phyloP scores from a whole-genome alignment of 805 yeast genomes.

The Candida palmyrensis region DNA sequence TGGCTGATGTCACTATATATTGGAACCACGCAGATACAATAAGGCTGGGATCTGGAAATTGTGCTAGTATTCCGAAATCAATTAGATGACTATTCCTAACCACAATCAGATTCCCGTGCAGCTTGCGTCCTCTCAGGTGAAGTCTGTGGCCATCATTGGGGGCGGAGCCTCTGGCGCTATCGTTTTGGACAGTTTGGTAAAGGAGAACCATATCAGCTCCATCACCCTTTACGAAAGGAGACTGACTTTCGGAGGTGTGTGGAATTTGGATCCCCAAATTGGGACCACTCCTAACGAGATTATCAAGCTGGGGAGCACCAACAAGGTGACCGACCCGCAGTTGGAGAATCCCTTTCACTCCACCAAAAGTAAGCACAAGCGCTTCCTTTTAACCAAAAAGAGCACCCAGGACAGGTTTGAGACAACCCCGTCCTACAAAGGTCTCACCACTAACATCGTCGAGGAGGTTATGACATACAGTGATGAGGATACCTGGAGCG shows the following conservation, averaged over 20 bases:
- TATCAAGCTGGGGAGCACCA: conserved; percentile 16
- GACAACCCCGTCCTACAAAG: conserved; percentile 23
- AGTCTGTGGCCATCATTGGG: conserved; percentile 40
- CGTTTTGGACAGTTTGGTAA: conserved; percentile 31
- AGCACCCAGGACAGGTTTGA: conserved; percentile 22
- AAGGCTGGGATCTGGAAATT: no score
- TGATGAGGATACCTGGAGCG: conserved; percentile 34
- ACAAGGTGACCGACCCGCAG: conserved; percentile 23
- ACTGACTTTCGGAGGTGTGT: conserved; percentile 36
- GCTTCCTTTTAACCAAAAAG: conserved; percentile 8
- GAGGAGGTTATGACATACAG: conserved; percentile 43
- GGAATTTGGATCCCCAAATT: conserved; percentile 26
- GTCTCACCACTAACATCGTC: conserved; percentile 35
- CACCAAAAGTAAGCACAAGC: not conserved
- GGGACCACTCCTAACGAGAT: conserved; percentile 16
- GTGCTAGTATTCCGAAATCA: no score
- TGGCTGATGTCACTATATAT: no score
- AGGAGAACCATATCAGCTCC: conserved; percentile 25
- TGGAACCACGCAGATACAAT: no score
- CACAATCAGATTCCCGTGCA: conserved; percentile 8
- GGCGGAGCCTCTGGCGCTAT: conserved; percentile 51
- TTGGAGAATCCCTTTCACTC: conserved; percentile 20
- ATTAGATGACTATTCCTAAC: no score
- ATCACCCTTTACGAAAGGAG: conserved; percentile 40
- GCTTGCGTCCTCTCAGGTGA: conserved; percentile 10